Evolutionary conservation across 1,139 yeast species (phyloP).

Genomic region (Kodamaea alishanica): DNA sequence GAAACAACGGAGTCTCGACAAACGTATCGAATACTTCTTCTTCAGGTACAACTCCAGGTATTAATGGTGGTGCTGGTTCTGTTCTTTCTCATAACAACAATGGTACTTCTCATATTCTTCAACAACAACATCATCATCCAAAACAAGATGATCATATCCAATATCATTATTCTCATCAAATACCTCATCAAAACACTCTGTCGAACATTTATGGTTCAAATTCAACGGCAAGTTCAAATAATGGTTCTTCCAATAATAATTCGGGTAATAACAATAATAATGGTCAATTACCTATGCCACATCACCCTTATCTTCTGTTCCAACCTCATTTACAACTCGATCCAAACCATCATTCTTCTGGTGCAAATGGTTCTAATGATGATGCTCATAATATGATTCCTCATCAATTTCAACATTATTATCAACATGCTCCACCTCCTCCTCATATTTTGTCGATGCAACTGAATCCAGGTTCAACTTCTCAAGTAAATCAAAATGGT

Average conservation of each 20-base stretch:
- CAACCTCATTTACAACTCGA: conserved; percentile 10
- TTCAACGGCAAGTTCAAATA: conserved; percentile 11
- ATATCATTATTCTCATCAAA: conserved; percentile 20
- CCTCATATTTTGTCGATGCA: background rate
- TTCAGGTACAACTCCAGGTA: too few relatives aligned
- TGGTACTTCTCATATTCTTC: conserved; percentile 17
- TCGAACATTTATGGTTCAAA: conserved; percentile 11
- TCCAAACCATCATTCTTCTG: conserved; percentile 2
- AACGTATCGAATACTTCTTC: too few relatives aligned
- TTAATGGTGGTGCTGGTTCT: too few relatives aligned
- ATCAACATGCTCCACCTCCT: conserved; percentile 4
- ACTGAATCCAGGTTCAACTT: too few relatives aligned
- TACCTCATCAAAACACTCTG: conserved; percentile 16
- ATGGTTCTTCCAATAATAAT: background rate
- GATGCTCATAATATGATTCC: conserved; percentile 8
- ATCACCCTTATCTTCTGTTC: conserved; percentile 11
- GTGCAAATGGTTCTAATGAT: background rate
- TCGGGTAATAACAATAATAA: conserved; percentile 2
- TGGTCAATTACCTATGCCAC: conserved; percentile 5
- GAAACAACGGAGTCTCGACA: conserved; percentile 13
- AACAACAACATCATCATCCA: conserved; percentile 18
- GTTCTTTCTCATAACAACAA: conserved; percentile 13
- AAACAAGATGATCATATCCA: conserved; percentile 18
- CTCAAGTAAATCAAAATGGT: too few relatives aligned
- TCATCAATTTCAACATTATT: conserved; percentile 10